Base-by-base conservation (phyloP, 2,329 filamentous ascomycete species). In the Xylaria multiplex region DNA sequence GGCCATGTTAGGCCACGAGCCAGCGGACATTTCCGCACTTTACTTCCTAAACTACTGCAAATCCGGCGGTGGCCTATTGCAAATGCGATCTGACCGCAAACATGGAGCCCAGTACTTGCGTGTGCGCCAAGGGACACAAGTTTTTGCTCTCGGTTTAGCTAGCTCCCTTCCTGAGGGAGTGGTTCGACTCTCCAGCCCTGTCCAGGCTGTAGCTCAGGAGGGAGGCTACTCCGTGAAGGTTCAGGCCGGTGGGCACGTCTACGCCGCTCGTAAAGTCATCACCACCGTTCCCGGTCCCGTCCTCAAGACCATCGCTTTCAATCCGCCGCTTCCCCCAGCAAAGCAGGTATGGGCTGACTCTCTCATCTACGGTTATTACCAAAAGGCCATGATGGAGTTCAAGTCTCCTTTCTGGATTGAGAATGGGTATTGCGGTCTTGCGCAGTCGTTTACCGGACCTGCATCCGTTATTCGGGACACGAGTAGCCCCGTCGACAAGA, bases 21-120 rank as follows among this genome's bases (percentile, higher is more conserved):
- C 85, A 0, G 65, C 61, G 1, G 84, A 87, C 13, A 71, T 86
- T 4, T 83, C 80, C 6, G 85, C 85, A 0, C 72, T 85, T 1
- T 88, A 77, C 71, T 86, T 88, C 69, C 77, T 89, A 24, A 79
- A 86, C 70, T 87, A 88, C 75, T 84, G 82, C 78, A 83, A 82
- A 69, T 81, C 79, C 11, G 83, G 84, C 2, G 81, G 81, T 4
- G 86, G 87, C 0, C 75, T 88, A 2, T 64, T 84, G 64, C 77
- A 81, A 50, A 85, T 88, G 80, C 78, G 83, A 0, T 85, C 84
- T 69, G 71, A 46, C 27, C 42, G 77, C 24, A 82, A 84, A 62
- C 70, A 80, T 48, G 86, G 86, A 5, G 86, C 82, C 0, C 84
- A 88, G 68, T 80, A 85, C 69, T 77, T 88, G 7, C 80, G 85